Evolutionary conservation across 2,329 filamentous ascomycete species (phyloP), one percentile per base, ranked within the genome.

Genomic region (Podosphaera fusca): DNA sequence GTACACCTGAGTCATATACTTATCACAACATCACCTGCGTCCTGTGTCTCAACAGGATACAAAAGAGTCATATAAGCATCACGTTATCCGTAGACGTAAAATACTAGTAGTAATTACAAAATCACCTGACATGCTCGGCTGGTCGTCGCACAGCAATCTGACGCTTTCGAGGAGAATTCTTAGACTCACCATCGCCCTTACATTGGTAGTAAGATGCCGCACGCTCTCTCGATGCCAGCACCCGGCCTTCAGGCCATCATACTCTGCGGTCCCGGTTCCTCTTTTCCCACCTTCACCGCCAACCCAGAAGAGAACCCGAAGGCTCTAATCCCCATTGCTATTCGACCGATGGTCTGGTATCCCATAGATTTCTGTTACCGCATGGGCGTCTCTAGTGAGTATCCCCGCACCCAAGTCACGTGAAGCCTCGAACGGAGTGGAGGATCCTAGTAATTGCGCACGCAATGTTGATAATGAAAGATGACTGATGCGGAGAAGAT

Each of bases 271-370:
- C 86, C 86, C 31, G 86, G 86, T 57, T 85, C 83, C 7, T 88
- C 84, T 0, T 84, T 92, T 63, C 81, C 84, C 51, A 90, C 86
- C 0, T 90, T 92, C 67, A 89, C 85, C 1, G 82, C 84, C 2
- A 86, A 82, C 60, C 83, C 85, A 4, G 81, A 84, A 70, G 83
- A 89, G 66, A 82, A 85, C 60, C 85, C 86, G 8, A 92, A 92
- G 70, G 85, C 86, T 8, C 76, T 92, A 30, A 71, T 92, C 6
- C 86, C 86, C 4, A 84, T 92, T 59, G 86, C 86, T 40, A 92
- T 92, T 68, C 72, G 86, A 63, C 86, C 86, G 1, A 92, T 92
- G 86, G 82, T 92, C 51, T 90, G 87, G 84, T 92, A 92, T 68
- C 82, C 86, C 4, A 78, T 92, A 46, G 85, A 90, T 64, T 90